These are phyloP conservation scores for Nitzschia sp. DNA, from an alignment of 108 stramenopile species.

Conservation along the genomic window DNA sequence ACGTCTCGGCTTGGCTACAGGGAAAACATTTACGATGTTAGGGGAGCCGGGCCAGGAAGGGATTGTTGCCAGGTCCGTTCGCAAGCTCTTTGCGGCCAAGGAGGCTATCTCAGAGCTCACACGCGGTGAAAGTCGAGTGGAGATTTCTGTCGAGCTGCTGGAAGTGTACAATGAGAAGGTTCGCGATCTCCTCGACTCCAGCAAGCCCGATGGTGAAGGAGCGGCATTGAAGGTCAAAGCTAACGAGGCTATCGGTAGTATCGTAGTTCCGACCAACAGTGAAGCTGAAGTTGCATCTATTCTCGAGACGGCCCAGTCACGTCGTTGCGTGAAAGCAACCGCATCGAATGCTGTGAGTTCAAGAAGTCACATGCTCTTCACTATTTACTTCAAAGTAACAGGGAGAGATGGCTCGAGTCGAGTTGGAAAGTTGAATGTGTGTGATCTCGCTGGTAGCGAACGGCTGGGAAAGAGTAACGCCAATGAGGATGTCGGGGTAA, in stretches of 20 bases:
- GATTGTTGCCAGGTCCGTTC: slow-evolving; percentile 66
- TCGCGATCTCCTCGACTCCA: slow-evolving; percentile 75
- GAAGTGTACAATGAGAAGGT: slow-evolving; percentile 98
- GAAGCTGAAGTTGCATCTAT: slow-evolving; percentile 57
- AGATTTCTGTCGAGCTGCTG: slow-evolving; percentile 85
- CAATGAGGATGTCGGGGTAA: slow-evolving; percentile 40
- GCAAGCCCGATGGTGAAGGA: slow-evolving; percentile 43
- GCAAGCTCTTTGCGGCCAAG: slow-evolving; percentile 82
- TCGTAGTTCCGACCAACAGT: slow-evolving; percentile 31
- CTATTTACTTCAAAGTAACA: slow-evolving; percentile 68
- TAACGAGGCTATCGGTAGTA: slow-evolving; percentile 73
- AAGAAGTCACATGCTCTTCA: slow-evolving; percentile 84
- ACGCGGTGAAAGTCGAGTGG: slow-evolving; percentile 54
- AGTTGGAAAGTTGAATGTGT: slow-evolving; percentile 70
- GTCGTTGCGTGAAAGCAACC: slow-evolving; percentile 84
- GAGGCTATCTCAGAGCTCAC: slow-evolving; percentile 43
- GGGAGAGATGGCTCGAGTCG: slow-evolving; percentile 47
- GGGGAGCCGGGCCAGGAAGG: slow-evolving; percentile 64
- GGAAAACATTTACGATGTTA: slow-evolving; percentile 96
- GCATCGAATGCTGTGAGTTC: slow-evolving; percentile 83
- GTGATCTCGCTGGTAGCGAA: slow-evolving; percentile 94
- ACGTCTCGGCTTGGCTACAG: slow-evolving; percentile 30
- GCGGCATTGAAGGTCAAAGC: slow-evolving; percentile 57
- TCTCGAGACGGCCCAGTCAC: slow-evolving; percentile 58
- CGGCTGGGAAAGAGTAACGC: slow-evolving; percentile 86